Percentiles rank a stretch among this genome's conserved stretches.
phyloP scores from a whole-genome alignment of 331 rosid genomes.

The Phaseolus coccineus region DNA sequence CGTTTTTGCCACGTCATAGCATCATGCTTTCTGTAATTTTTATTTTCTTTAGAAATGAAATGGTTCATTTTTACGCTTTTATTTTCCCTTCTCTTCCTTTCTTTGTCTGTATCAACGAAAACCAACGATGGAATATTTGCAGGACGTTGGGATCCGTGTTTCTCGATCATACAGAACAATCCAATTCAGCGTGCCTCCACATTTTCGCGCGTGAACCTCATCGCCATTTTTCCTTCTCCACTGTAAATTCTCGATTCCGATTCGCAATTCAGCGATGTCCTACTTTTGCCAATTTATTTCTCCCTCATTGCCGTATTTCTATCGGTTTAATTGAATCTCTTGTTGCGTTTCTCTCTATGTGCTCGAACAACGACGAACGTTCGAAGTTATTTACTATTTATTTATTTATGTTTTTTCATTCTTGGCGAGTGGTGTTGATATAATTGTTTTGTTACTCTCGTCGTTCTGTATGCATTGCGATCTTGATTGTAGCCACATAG shows the following conservation, averaged over 20 bases:
- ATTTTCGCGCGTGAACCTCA: conserved; percentile 45
- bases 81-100: background rate
- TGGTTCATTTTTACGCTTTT: conserved; percentile 49
- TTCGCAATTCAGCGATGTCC: background rate
- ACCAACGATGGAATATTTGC: conserved; percentile 66
- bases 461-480: conserved; percentile 3
- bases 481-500: conserved; percentile 12
- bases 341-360: conserved; percentile 6
- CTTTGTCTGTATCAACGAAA: conserved; percentile 4
- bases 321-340: background rate
- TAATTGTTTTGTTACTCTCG: background rate
- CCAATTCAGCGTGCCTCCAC: conserved; percentile 42
- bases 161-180: conserved; percentile 55
- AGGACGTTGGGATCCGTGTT: conserved; percentile 74
- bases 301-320: conserved; percentile 34
- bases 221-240: conserved; percentile 38
- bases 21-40: background rate
- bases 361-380: conserved; percentile 34
- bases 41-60: conserved; percentile 35
- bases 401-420: background rate
- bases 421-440: background rate
- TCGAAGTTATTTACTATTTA: background rate
- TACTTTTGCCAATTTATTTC: background rate
- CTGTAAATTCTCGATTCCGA: conserved; percentile 43
- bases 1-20: conserved; percentile 59